Conservation (phyloP, 768 basidiomycete genomes). For the Ephemerocybe angulata region DNA sequence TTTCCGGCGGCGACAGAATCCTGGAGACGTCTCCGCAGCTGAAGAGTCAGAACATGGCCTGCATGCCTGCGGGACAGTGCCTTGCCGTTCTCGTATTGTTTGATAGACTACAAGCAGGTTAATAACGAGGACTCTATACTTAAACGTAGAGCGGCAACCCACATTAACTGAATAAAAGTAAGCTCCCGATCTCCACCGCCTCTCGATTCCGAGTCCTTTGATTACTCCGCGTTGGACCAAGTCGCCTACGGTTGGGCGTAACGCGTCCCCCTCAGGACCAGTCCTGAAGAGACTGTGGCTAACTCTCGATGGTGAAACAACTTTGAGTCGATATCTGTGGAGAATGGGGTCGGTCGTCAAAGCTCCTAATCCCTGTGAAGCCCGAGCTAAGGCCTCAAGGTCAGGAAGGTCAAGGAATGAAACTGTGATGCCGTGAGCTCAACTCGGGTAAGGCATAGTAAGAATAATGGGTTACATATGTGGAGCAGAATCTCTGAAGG, state of each 20-base stretch:
- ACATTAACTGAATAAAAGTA: constrained; percentile 66
- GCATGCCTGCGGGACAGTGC: constrained; percentile 53
- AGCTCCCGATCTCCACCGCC: constrained; percentile 60
- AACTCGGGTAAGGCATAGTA: background rate
- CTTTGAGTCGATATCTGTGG: constrained; percentile 55
- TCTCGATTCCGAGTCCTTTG: constrained; percentile 61
- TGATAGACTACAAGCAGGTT: constrained; percentile 46
- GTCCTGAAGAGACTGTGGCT: constrained; percentile 61
- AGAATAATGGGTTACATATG: constrained; percentile 47
- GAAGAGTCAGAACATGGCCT: constrained; percentile 46
- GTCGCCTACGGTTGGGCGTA: constrained; percentile 65
- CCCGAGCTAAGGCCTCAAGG: constrained; percentile 48
- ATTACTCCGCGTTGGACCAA: constrained; percentile 69
- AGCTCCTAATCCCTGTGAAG: constrained; percentile 42
- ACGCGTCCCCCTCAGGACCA: constrained; percentile 48
- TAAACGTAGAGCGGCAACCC: constrained; percentile 26
- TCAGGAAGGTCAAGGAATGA: constrained; percentile 75
- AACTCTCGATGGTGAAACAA: constrained; percentile 66
- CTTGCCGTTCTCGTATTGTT: constrained; percentile 60
- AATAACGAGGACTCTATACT: too few relatives aligned
- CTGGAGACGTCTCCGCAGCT: constrained; percentile 44
- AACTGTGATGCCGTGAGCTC: constrained; percentile 34
- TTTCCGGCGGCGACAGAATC: constrained; percentile 16
- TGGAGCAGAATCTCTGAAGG: constrained; percentile 58
- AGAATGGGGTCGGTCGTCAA: constrained; percentile 62